Base-by-base conservation (phyloP, 2,329 filamentous ascomycete species). In the Arthrobotrys conoides region DNA sequence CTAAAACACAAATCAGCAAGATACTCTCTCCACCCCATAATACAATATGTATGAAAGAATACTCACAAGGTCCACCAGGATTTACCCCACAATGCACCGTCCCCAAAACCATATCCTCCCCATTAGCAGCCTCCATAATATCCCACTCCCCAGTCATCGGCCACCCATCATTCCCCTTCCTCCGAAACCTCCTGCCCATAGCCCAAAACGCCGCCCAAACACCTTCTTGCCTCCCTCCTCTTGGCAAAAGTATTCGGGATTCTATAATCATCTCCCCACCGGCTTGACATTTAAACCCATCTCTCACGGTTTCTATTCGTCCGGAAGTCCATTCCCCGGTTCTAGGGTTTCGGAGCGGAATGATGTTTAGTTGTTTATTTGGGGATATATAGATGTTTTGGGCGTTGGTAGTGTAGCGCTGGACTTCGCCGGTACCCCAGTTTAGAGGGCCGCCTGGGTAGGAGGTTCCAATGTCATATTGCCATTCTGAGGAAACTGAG, bases 391-490 rank as follows among this genome's bases (percentile, higher is more conserved):
- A 83, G 48, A 87, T 80, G 81, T 88, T 88, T 51, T 81, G 71
- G 8, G 78, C 18, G 46, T 82, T 82, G 55, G 81, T 80, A 22
- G 86, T 87, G 83, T 88, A 88, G 0, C 83, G 84, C 82, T 88
- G 83, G 22, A 86, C 82, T 81, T 88, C 87, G 73, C 84, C 84
- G 2, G 87, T 88, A 61, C 87, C 87, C 87, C 87, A 88, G 79
- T 85, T 83, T 9, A 82, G 69, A 0, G 86, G 82, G 0, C 87
- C 87, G 20, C 85, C 85, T 0, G 86, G 83, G 80, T 88, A 88
- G 12, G 81, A 80, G 0, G 85, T 88, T 55, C 87, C 87, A 16
- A 83, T 82, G 79, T 86, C 84, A 59, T 85, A 78, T 36, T 83
- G 83, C 87, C 87, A 88, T 81, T 85, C 87, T 16, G 51, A 30